phyloP scores from a whole-genome alignment of 176 grass and related monocot species.

The Zoysia pacifica region DNA sequence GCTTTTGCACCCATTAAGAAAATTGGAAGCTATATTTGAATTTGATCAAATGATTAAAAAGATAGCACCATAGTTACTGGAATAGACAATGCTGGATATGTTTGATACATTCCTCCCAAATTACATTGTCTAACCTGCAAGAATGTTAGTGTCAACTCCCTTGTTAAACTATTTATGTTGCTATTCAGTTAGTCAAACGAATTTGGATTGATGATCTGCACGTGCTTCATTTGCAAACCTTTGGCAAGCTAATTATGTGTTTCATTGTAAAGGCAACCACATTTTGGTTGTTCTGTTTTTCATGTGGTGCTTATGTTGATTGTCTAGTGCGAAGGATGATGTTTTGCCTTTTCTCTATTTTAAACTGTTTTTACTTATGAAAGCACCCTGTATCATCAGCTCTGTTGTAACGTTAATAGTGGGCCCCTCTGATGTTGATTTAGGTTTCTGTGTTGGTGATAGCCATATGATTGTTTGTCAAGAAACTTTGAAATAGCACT shows the following conservation, averaged over 20 bases:
- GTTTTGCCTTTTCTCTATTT: neutral
- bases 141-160: neutral
- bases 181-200: neutral
- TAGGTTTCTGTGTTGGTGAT: slow-evolving; percentile 14
- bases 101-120: neutral
- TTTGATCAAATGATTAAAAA: neutral
- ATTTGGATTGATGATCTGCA: neutral
- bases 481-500: neutral
- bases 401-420: slow-evolving; percentile 9
- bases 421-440: slow-evolving; percentile 12
- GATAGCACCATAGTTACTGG: neutral
- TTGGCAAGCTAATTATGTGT: neutral
- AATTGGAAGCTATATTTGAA: neutral
- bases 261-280: neutral
- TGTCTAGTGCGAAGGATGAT: neutral
- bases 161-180: neutral
- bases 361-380: neutral
- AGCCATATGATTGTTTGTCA: neutral
- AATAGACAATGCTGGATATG: neutral
- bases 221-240: neutral
- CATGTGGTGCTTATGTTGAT: neutral
- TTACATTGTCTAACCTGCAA: neutral
- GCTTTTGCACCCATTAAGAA: neutral
- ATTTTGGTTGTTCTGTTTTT: neutral
- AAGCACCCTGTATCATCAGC: neutral